Conservation (phyloP, 345 rosid species). For the Dipteronia sinensis region DNA sequence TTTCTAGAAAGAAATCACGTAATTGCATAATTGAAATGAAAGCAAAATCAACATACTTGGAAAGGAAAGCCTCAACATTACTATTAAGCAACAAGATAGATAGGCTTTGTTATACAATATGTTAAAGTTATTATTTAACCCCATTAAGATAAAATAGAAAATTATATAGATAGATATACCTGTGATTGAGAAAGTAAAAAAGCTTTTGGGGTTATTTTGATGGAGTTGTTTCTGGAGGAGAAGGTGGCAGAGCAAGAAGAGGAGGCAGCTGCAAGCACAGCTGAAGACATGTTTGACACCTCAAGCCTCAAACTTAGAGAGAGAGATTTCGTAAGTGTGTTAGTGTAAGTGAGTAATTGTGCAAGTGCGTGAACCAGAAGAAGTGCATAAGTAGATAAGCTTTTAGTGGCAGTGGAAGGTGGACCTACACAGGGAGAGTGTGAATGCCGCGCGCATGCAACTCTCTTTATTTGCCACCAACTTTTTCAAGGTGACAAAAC, state of each 20-base stretch:
- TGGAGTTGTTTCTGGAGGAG: conserved; percentile 27
- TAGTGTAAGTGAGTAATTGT: neutral
- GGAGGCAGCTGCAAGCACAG: conserved; percentile 38
- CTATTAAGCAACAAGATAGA: neutral
- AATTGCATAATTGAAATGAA: conserved; percentile 12
- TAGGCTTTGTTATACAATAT: neutral
- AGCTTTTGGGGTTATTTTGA: conserved; percentile 23
- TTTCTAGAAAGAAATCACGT: conserved; percentile 36
- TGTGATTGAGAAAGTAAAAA: conserved; percentile 22
- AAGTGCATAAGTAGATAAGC: conserved; percentile 18
- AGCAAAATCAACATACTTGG: neutral
- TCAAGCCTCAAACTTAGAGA: neutral
- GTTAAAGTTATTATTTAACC: neutral
- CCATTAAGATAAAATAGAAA: no score
- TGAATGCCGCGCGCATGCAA: no score
- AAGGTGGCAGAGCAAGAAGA: conserved; percentile 43
- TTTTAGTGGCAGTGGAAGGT: conserved; percentile 4
- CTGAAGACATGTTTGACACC: conserved; percentile 31
- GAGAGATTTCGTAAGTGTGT: neutral
- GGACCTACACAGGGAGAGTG: neutral
- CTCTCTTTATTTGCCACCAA: no score
- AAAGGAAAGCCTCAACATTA: neutral
- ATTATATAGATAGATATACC: conserved; percentile 13
- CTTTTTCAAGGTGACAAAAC: no score
- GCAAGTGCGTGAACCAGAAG: conserved; percentile 10